These are phyloP conservation scores for Trypanosoma rangeli DNA, from an alignment of 208 protist species.

Conservation along the genomic window DNA sequence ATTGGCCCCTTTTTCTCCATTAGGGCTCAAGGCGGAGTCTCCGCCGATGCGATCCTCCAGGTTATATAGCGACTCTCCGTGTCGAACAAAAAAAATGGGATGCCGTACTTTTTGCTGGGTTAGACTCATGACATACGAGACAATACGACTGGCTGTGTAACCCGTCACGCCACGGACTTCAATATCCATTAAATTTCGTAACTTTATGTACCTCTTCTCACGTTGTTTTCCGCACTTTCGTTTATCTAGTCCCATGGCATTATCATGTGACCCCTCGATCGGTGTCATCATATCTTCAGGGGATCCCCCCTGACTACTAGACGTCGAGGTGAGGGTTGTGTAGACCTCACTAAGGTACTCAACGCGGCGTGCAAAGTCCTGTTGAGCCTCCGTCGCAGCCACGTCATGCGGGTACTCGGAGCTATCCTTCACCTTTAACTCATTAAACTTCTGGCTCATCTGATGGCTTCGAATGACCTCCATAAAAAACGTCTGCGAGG, in stretches of 20 bases:
- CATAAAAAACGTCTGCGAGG: conserved; percentile 71
- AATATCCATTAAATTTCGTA: conserved; percentile 53
- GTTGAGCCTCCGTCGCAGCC: conserved; percentile 24
- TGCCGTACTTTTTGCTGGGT: conserved; percentile 82
- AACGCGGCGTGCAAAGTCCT: conserved; percentile 66
- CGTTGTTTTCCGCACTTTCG: background rate
- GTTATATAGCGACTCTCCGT: conserved; percentile 88
- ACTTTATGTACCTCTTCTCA: conserved; percentile 50
- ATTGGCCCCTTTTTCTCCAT: conserved; percentile 68
- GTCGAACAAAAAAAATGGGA: conserved; percentile 89
- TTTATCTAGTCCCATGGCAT: background rate
- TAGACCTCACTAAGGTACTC: conserved; percentile 54
- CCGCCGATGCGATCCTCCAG: conserved; percentile 87
- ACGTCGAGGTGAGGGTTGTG: conserved; percentile 38
- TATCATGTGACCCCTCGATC: background rate
- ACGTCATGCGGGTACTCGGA: conserved; percentile 63
- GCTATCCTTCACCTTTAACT: conserved; percentile 62
- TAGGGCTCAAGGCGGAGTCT: conserved; percentile 67
- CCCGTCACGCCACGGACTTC: conserved; percentile 74
- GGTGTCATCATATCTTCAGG: background rate
- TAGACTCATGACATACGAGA: conserved; percentile 87
- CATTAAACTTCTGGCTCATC: conserved; percentile 53
- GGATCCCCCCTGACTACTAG: background rate
- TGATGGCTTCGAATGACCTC: conserved; percentile 68
- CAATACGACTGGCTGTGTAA: conserved; percentile 72